A percentile compares a stretch with the other conserved stretches of the same genome.
These are phyloP conservation scores for Fusarium verticillioides DNA, from an alignment of 2,329 filamentous ascomycete genomes.

Conservation along the genomic window DNA sequence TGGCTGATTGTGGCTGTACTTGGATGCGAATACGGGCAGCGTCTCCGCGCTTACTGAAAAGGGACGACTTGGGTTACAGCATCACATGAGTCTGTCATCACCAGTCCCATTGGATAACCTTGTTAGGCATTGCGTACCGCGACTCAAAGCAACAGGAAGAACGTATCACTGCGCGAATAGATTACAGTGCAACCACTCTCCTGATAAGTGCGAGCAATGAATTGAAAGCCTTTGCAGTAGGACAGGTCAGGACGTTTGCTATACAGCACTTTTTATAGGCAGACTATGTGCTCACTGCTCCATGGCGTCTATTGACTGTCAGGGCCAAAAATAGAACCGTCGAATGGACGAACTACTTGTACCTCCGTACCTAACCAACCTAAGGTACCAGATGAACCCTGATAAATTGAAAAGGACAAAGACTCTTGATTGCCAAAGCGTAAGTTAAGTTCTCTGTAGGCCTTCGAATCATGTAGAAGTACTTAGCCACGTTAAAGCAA, in stretches of 20 bases:
- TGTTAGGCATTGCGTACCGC: not conserved
- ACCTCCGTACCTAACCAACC: not conserved
- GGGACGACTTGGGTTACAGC: slow-evolving; percentile 18
- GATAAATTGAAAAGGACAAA: slow-evolving; percentile 1
- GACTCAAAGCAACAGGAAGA: not conserved
- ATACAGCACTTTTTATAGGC: not conserved
- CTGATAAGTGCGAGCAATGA: not conserved
- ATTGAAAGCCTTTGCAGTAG: not conserved
- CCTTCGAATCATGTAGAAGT: slow-evolving; percentile 5
- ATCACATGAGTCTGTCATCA: slow-evolving; percentile 30
- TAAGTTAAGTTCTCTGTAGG: not conserved
- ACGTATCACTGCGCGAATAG: not conserved
- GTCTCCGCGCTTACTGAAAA: not conserved
- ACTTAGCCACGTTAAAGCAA: not conserved
- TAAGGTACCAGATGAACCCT: not conserved
- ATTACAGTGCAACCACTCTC: not conserved
- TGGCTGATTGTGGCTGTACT: not conserved
- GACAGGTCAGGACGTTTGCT: not conserved
- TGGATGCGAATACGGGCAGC: not conserved
- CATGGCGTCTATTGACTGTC: not conserved
- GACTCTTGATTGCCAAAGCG: not conserved
- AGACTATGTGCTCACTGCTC: not conserved
- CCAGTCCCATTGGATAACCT: slow-evolving; percentile 19
- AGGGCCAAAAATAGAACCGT: not conserved
- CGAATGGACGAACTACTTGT: not conserved